Evolutionary conservation across 345 rosid species (phyloP).

Genomic region (Acer saccharum): DNA sequence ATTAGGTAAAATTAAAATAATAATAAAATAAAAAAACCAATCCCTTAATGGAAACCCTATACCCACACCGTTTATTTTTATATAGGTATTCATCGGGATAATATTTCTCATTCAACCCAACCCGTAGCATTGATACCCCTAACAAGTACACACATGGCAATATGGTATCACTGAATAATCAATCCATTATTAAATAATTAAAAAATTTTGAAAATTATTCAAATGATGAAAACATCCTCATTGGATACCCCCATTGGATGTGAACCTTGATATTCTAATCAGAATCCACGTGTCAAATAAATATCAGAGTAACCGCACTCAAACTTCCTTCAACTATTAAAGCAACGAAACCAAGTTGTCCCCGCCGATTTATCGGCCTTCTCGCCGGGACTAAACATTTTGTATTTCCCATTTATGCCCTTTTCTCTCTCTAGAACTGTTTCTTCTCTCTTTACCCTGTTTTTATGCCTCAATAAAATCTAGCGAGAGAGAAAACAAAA

Average conservation of each 20-base stretch:
- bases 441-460: not conserved
- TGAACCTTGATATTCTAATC: not conserved
- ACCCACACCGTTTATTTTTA: too few species aligned
- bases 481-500: not conserved
- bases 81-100: too few species aligned
- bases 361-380: slow-evolving; percentile 35
- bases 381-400: slow-evolving; percentile 12
- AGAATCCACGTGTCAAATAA: slow-evolving; percentile 2
- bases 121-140: too few species aligned
- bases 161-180: too few species aligned
- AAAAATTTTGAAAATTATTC: not conserved
- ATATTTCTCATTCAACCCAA: too few species aligned
- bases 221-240: not conserved
- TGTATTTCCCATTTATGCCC: not conserved
- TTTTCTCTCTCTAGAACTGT: not conserved
- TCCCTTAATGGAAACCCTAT: too few species aligned
- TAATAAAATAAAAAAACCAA: too few species aligned
- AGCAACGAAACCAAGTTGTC: slow-evolving; percentile 5
- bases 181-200: not conserved
- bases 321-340: slow-evolving; percentile 5
- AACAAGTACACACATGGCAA: too few species aligned
- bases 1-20: too few species aligned
- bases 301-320: not conserved
- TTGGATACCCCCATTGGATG: not conserved
- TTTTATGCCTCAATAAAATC: slow-evolving; percentile 18